phyloP scores from a whole-genome alignment of 2,329 filamentous ascomycete genomes.

The Trichoderma sp. region DNA sequence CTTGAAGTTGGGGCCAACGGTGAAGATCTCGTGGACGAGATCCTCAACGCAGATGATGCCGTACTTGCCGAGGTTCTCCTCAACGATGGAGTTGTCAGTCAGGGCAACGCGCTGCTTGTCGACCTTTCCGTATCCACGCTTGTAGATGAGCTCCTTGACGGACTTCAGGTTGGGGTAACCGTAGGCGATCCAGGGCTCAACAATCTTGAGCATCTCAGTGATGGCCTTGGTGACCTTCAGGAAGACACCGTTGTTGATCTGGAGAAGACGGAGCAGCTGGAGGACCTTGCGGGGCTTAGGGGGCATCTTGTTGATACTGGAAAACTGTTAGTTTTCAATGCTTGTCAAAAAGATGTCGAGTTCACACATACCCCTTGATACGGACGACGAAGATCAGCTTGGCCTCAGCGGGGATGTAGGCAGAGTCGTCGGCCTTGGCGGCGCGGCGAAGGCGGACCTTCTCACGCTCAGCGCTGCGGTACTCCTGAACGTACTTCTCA shows the following conservation, averaged over 20 bases:
- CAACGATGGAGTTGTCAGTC: conserved; percentile 96
- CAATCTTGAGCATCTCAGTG: conserved; percentile 93
- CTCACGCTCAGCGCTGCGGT: conserved; percentile 97
- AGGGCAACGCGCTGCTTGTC: conserved; percentile 96
- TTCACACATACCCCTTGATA: conserved; percentile 82
- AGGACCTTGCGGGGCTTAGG: conserved; percentile 99
- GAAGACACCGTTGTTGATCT: conserved; percentile 99
- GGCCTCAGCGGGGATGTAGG: conserved; percentile 91
- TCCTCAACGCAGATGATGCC: conserved; percentile 99
- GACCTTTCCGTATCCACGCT: conserved; percentile 98
- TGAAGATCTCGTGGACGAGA: conserved; percentile 98
- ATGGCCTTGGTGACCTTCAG: conserved; percentile 97
- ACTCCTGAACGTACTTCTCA: conserved; percentile 99
- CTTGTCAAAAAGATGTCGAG: not conserved
- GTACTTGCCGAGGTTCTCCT: conserved; percentile 95
- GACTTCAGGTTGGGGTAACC: conserved; percentile 99
- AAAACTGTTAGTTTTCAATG: conserved; percentile 10
- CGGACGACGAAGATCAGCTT: conserved; percentile 97
- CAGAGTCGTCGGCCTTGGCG: conserved; percentile 87
- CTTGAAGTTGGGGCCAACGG: conserved; percentile 99
- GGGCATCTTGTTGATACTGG: conserved; percentile 99
- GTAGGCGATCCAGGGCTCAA: conserved; percentile 99
- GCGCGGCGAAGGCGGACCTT: conserved; percentile 89
- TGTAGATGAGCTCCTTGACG: conserved; percentile 99
- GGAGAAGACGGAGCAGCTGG: conserved; percentile 97